Evolutionary conservation across 257 asterid species (phyloP), one percentile per base, ranked within the genome.

Genomic region (Petrea volubilis): DNA sequence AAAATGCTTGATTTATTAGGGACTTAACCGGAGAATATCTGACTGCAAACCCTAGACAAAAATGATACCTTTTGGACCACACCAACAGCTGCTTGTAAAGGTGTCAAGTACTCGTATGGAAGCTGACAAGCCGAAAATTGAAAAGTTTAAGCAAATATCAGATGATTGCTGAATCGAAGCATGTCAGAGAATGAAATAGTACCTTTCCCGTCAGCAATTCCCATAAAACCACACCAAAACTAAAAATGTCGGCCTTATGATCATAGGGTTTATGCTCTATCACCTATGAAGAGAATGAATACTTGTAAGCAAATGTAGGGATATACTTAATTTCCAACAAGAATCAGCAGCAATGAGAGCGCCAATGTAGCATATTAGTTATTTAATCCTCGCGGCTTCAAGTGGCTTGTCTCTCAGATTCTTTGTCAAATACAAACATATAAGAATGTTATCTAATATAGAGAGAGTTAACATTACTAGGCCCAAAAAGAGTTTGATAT

Each of bases 71-170:
- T 84, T 76, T 88, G 96, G 74, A 90, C 96, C 66, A 90, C 96
- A 23, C 95, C 96, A 18, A 90, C 85, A 6, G 96, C 96, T 9
- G 91, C 95, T 83, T 90, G 96, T 62, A 90, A 55, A n/a, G 96
- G 96, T 58, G 91, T 88, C 31, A 90, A 82, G 78, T 86, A 81
- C 71, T 83, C 95, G 15, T 90, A 88, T 3, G 96, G 96, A 73
- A 90, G 85, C 96, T 90, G 88, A 57, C 60, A 79, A 71, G 55
- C 17, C 33, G 23, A 52, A 68, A 11, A 17, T 10, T 47, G 17
- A 29, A 43, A 18, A 7, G 34, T 7, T 14, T 78, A 24, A 67
- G 52, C 8, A 60, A 41, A 33, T 7, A 33, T 70, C 21, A 68
- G 28, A 10, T 27, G 20, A 43, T 47, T 52, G 50, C 4, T 17